These are phyloP conservation scores for Agaricales sp. DNA, from an alignment of 1,284 basidiomycete genomes.

Conservation along the genomic window DNA sequence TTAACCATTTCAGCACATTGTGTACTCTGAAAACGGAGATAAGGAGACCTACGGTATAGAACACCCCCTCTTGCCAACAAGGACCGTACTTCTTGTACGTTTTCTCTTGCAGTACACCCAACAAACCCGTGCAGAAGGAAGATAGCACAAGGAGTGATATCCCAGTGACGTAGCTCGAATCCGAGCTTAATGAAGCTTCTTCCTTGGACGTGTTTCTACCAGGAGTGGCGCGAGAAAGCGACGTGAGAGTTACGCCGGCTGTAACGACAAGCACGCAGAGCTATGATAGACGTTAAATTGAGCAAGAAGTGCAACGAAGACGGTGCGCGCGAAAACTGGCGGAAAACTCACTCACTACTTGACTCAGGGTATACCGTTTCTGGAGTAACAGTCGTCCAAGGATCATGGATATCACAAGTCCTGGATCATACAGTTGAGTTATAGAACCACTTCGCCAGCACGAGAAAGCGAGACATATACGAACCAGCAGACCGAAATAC, in stretches of 20 bases:
- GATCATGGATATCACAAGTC: conserved; percentile 60
- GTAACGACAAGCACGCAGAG: conserved; percentile 67
- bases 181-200: conserved; percentile 13
- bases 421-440: conserved; percentile 19
- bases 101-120: conserved; percentile 75
- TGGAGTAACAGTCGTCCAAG: conserved; percentile 47
- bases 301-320: neutral
- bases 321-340: conserved; percentile 1
- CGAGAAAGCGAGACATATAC: conserved; percentile 15
- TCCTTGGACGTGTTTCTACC: conserved; percentile 19
- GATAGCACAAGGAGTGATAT: conserved; percentile 66
- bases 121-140: conserved; percentile 61
- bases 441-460: conserved; percentile 1
- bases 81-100: conserved; percentile 68
- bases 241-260: conserved; percentile 65
- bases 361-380: conserved; percentile 48
- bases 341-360: conserved; percentile 42
- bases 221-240: conserved; percentile 49
- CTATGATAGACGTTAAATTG: too few species aligned
- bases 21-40: neutral
- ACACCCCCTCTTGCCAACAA: conserved; percentile 81
- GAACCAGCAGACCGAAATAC: conserved; percentile 82
- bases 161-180: conserved; percentile 50
- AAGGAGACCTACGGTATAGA: conserved; percentile 55
- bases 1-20: conserved; percentile 1